Conservation (phyloP, 75 land plant genomes). For the Ceratopteris richardii region DNA sequence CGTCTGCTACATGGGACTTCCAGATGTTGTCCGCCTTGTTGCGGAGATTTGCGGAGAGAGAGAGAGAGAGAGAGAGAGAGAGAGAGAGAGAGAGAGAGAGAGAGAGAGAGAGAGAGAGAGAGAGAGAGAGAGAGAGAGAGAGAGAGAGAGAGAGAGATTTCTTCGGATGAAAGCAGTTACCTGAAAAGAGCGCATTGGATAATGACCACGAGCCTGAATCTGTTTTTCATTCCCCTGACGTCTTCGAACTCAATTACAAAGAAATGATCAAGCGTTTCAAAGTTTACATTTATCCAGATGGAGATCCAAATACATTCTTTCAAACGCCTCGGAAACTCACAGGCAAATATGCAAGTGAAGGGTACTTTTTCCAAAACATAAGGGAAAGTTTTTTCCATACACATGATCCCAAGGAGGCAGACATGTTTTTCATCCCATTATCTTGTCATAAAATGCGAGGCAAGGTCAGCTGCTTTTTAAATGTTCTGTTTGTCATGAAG, state of each 20-base stretch:
- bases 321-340: constrained; percentile 89
- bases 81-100: no score
- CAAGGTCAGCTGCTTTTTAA: constrained; percentile 59
- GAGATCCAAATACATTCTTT: constrained; percentile 67
- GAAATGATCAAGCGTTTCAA: constrained; percentile 59
- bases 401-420: constrained; percentile 56
- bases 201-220: neutral
- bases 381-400: constrained; percentile 62
- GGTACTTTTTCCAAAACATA: constrained; percentile 86
- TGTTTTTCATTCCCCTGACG: constrained; percentile 33
- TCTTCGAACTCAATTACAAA: constrained; percentile 36
- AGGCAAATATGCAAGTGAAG: constrained; percentile 91
- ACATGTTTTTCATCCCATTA: constrained; percentile 80
- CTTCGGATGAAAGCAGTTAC: no score
- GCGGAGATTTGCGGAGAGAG: no score
- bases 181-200: no score
- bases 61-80: no score
- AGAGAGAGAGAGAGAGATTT: no score
- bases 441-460: constrained; percentile 93
- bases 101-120: no score
- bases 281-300: constrained; percentile 71
- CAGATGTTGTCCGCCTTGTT: no score
- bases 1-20: no score
- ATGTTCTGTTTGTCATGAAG: no score
- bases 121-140: no score